A percentile compares a stretch with the other conserved stretches of the same genome.
These are phyloP conservation scores for Celoporthe dispersa DNA, from an alignment of 2,329 filamentous ascomycete species.

Conservation along the genomic window DNA sequence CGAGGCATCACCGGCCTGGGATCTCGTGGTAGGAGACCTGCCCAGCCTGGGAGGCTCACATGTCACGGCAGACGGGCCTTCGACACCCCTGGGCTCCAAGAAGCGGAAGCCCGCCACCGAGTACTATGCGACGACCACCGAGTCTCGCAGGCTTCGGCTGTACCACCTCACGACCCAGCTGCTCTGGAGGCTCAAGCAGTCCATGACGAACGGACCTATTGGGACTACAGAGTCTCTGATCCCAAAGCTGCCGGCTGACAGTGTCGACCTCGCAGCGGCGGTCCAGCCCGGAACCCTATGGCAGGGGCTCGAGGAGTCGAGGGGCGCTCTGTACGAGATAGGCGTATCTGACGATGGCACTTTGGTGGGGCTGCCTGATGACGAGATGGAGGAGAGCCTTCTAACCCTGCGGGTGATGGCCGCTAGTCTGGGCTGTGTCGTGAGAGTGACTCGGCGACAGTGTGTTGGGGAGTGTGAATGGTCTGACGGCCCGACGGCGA, in stretches of 20 bases:
- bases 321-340: slow-evolving; percentile 93
- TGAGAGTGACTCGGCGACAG: slow-evolving; percentile 81
- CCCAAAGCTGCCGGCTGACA: slow-evolving; percentile 72
- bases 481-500: slow-evolving; percentile 49
- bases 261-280: slow-evolving; percentile 49
- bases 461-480: slow-evolving; percentile 85
- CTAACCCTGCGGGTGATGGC: slow-evolving; percentile 88
- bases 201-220: slow-evolving; percentile 67
- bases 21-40: slow-evolving; percentile 20
- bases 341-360: slow-evolving; percentile 94
- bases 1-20: not conserved
- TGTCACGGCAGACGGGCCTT: slow-evolving; percentile 39
- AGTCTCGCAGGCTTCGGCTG: slow-evolving; percentile 80
- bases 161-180: slow-evolving; percentile 94
- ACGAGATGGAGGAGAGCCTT: slow-evolving; percentile 92
- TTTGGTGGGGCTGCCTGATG: slow-evolving; percentile 82
- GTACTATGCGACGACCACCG: slow-evolving; percentile 46
- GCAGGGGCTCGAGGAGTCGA: slow-evolving; percentile 87
- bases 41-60: slow-evolving; percentile 30
- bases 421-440: slow-evolving; percentile 83
- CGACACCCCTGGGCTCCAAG: slow-evolving; percentile 8
- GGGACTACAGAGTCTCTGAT: slow-evolving; percentile 63
- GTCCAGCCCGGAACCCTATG: slow-evolving; percentile 62
- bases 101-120: slow-evolving; percentile 18
- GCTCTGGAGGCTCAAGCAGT: slow-evolving; percentile 93